Evolutionary conservation across 257 asterid genomes (phyloP).

Genomic region (Solanum ossicruentum): DNA sequence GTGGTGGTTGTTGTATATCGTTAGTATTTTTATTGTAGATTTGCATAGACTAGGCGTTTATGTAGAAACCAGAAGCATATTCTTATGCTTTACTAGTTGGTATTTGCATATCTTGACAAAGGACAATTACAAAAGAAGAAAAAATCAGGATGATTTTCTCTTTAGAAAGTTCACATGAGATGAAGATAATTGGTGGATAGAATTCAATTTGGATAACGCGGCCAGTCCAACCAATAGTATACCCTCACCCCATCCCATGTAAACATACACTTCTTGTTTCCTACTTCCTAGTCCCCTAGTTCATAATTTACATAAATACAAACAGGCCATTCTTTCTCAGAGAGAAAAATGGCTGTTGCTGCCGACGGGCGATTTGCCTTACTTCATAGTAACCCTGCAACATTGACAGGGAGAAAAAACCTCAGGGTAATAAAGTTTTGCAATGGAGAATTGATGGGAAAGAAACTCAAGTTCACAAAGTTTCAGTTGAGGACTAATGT

Average conservation of each 20-base stretch:
- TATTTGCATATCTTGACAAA: neutral
- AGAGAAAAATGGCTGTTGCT: slow-evolving; percentile 37
- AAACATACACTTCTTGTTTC: slow-evolving; percentile 4
- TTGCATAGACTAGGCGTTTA: neutral
- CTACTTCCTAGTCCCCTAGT: neutral
- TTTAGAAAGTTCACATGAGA: slow-evolving; percentile 30
- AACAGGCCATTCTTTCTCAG: neutral
- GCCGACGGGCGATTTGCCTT: slow-evolving; percentile 41
- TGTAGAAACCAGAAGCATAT: slow-evolving; percentile 35
- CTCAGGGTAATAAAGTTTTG: slow-evolving; percentile 33
- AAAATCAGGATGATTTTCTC: neutral
- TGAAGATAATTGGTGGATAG: slow-evolving; percentile 54
- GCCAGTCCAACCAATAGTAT: slow-evolving; percentile 30
- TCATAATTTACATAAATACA: neutral
- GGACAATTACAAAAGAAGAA: slow-evolving; percentile 1
- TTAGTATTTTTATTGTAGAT: too few relatives aligned
- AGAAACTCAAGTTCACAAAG: slow-evolving; percentile 34
- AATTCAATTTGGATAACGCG: slow-evolving; percentile 57
- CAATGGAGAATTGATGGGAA: slow-evolving; percentile 73
- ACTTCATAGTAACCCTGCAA: slow-evolving; percentile 13
- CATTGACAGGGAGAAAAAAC: slow-evolving; percentile 20
- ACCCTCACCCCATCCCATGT: slow-evolving; percentile 33
- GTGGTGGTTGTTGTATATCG: too few relatives aligned
- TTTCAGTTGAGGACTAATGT: slow-evolving; percentile 19
- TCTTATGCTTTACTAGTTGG: neutral